Conservation (phyloP, 2,329 filamentous ascomycete species). For the Colletotrichum australisinense region DNA sequence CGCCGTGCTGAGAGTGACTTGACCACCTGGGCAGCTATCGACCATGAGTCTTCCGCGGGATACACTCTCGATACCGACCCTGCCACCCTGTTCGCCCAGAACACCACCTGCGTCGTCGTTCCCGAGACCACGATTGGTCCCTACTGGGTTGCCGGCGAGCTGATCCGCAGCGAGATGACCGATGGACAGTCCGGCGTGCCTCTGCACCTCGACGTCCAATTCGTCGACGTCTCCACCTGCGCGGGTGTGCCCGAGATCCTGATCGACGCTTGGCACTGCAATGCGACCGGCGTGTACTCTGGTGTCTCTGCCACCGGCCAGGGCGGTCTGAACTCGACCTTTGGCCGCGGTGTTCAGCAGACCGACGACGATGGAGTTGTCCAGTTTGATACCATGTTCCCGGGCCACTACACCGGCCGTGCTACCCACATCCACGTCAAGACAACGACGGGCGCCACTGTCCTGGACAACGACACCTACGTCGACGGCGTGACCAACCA, state of each 20-base stretch:
- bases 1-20: neutral
- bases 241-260: neutral
- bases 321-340: constrained; percentile 18
- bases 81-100: neutral
- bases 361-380: constrained; percentile 55
- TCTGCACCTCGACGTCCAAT: constrained; percentile 7
- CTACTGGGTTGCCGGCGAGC: constrained; percentile 8
- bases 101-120: neutral
- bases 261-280: constrained; percentile 8
- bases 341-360: constrained; percentile 46
- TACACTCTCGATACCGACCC: neutral
- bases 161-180: constrained; percentile 10
- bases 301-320: neutral
- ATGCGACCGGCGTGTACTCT: neutral
- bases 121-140: neutral
- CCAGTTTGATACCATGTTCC: constrained; percentile 55
- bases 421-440: constrained; percentile 59
- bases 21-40: neutral
- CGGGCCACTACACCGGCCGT: constrained; percentile 56
- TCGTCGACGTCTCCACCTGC: constrained; percentile 13
- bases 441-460: neutral
- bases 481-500: neutral
- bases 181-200: constrained; percentile 3
- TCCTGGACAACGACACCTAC: constrained; percentile 43
- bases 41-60: neutral